These are phyloP conservation scores for Onygenales sp. DNA, from an alignment of 2,329 filamentous ascomycete genomes.

Conservation along the genomic window DNA sequence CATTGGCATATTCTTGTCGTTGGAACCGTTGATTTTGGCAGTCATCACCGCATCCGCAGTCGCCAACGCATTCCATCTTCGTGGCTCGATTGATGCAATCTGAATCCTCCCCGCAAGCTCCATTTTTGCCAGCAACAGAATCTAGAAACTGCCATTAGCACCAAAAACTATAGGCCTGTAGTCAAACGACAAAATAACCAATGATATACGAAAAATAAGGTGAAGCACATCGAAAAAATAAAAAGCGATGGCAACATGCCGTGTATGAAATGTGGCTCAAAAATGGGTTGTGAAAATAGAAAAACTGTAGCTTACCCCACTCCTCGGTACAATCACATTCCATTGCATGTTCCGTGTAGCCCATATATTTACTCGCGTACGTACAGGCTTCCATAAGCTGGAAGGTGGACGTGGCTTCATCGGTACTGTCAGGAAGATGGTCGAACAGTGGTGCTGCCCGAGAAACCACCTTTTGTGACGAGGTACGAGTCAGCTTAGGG, in stretches of 20 bases:
- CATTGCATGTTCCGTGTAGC: slow-evolving; percentile 81
- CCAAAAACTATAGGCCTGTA: background rate
- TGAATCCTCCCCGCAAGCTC: slow-evolving; percentile 88
- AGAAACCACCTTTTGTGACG: slow-evolving; percentile 58
- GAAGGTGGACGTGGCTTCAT: slow-evolving; percentile 66
- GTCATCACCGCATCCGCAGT: slow-evolving; percentile 75
- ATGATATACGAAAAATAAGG: background rate
- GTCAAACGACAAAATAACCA: background rate
- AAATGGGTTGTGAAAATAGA: slow-evolving; percentile 17
- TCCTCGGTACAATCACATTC: slow-evolving; percentile 94
- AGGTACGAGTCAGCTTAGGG: slow-evolving; percentile 63
- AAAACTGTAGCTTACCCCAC: slow-evolving; percentile 62
- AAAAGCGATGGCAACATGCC: background rate
- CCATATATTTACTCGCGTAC: slow-evolving; percentile 86
- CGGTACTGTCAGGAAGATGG: slow-evolving; percentile 68
- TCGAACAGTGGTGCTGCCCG: slow-evolving; percentile 59
- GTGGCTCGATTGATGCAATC: slow-evolving; percentile 98
- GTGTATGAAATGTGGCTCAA: background rate
- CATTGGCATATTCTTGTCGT: slow-evolving; percentile 76
- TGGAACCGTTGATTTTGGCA: slow-evolving; percentile 97
- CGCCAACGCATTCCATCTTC: slow-evolving; percentile 88
- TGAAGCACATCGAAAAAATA: background rate
- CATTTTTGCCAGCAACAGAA: slow-evolving; percentile 48
- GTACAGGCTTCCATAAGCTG: slow-evolving; percentile 74
- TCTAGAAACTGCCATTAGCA: slow-evolving; percentile 30